Conservation (phyloP, 495 filamentous ascomycete species). For the Pyronema domesticum region DNA sequence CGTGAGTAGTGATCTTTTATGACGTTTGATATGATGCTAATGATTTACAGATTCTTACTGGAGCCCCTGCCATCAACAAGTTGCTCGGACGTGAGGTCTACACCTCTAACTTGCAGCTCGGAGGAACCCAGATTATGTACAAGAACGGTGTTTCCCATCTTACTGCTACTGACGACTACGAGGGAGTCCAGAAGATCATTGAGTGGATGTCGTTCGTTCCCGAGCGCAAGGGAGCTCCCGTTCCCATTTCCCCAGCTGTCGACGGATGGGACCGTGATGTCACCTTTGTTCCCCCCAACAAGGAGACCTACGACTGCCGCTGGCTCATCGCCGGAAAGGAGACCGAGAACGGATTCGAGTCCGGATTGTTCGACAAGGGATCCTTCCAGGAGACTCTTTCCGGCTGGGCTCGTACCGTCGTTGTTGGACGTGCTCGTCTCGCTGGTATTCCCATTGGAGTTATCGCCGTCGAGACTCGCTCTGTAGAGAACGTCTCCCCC, state of each 20-base stretch:
- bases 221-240: constrained; percentile 75
- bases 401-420: constrained; percentile 91
- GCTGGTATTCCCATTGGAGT: constrained; percentile 98
- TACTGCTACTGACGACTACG: constrained; percentile 94
- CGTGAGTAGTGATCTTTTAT: constrained; percentile 14
- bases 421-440: constrained; percentile 88
- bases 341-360: constrained; percentile 69
- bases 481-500: constrained; percentile 89
- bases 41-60: constrained; percentile 55
- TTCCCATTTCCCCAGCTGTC: constrained; percentile 67
- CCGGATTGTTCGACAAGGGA: constrained; percentile 85
- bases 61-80: constrained; percentile 95
- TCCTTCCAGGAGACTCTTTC: constrained; percentile 95
- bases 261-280: constrained; percentile 90
- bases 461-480: constrained; percentile 88
- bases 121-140: constrained; percentile 99
- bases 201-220: constrained; percentile 95
- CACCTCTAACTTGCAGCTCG: constrained; percentile 95
- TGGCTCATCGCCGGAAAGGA: constrained; percentile 85
- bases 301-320: constrained; percentile 82
- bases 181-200: constrained; percentile 92
- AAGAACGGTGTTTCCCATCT: constrained; percentile 98
- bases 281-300: constrained; percentile 64
- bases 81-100: constrained; percentile 94
- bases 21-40: constrained; percentile 7